Percentiles rank a stretch among this genome's conserved stretches.
Evolutionary conservation across 768 basidiomycete species (phyloP).

Genomic region (Naganishia randhawae): DNA sequence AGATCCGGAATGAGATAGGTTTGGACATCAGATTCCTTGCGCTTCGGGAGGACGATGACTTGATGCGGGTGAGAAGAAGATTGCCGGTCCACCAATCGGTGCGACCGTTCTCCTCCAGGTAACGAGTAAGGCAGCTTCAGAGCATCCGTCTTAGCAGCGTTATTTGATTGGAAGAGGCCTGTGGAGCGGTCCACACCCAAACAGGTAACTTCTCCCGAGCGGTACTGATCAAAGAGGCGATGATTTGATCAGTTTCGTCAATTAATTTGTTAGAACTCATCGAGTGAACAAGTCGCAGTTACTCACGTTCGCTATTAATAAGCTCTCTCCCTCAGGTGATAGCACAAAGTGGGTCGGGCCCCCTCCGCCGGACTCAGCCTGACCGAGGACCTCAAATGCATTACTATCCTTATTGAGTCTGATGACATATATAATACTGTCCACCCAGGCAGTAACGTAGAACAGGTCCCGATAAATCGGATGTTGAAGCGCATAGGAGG

Average conservation of each 20-base stretch:
- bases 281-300: neutral
- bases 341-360: slow-evolving; percentile 24
- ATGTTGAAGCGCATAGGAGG: slow-evolving; percentile 9
- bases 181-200: slow-evolving; percentile 4
- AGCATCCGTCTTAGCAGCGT: neutral
- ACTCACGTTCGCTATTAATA: slow-evolving; percentile 24
- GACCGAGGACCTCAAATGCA: neutral
- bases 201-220: slow-evolving; percentile 15
- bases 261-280: neutral
- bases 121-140: neutral
- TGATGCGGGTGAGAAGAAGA: slow-evolving; percentile 20
- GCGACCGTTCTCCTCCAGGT: neutral
- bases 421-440: slow-evolving; percentile 20
- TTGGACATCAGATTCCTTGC: neutral
- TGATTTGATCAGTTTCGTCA: neutral
- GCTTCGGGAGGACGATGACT: slow-evolving; percentile 13
- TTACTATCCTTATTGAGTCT: neutral
- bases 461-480: neutral
- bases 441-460: slow-evolving; percentile 24
- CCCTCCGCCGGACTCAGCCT: slow-evolving; percentile 18
- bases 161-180: slow-evolving; percentile 1
- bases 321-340: slow-evolving; percentile 10
- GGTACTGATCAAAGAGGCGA: neutral
- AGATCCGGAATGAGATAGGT: slow-evolving; percentile 21
- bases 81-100: slow-evolving; percentile 16